Evolutionary conservation across 192 early-diverging fungal species (phyloP).

Genomic region (Entomortierella parvispora): DNA sequence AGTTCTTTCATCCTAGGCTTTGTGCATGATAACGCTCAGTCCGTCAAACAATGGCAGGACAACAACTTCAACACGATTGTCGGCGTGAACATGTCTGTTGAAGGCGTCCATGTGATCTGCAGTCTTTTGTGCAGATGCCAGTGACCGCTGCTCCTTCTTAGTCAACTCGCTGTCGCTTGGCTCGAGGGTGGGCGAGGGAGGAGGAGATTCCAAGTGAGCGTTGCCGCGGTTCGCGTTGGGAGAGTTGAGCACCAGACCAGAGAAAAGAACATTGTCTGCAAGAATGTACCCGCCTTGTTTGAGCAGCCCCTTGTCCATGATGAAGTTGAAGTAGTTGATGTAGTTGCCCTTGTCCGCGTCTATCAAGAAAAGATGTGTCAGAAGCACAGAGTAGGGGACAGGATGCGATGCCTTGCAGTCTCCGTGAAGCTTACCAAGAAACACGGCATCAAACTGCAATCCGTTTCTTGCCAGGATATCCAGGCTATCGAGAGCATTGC

Average conservation of each 20-base stretch:
- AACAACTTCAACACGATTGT: slow-evolving; percentile 65
- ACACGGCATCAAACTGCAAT: slow-evolving; percentile 68
- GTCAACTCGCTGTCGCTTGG: not conserved
- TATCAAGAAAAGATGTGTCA: not conserved
- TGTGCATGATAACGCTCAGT: slow-evolving; percentile 50
- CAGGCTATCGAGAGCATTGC: slow-evolving; percentile 4
- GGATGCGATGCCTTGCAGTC: no score
- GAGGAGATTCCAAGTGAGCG: not conserved
- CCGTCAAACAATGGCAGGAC: slow-evolving; percentile 77
- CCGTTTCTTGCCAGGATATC: slow-evolving; percentile 9
- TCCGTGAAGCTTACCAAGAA: slow-evolving; percentile 52
- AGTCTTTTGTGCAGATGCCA: slow-evolving; percentile 19
- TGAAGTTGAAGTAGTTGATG: slow-evolving; percentile 68
- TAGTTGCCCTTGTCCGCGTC: slow-evolving; percentile 81
- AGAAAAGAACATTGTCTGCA: slow-evolving; percentile 67
- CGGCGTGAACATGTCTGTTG: slow-evolving; percentile 69
- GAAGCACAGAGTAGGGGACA: no score
- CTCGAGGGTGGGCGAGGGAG: not conserved
- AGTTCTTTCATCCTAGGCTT: no score
- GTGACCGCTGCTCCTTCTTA: not conserved
- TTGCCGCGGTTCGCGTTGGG: not conserved
- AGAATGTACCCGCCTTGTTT: slow-evolving; percentile 67
- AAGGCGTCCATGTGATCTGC: slow-evolving; percentile 63
- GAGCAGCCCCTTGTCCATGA: slow-evolving; percentile 70
- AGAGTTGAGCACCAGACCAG: slow-evolving; percentile 12